Base-by-base conservation (phyloP, 2,329 filamentous ascomycete genomes). In the Colletotrichum somersetense region DNA sequence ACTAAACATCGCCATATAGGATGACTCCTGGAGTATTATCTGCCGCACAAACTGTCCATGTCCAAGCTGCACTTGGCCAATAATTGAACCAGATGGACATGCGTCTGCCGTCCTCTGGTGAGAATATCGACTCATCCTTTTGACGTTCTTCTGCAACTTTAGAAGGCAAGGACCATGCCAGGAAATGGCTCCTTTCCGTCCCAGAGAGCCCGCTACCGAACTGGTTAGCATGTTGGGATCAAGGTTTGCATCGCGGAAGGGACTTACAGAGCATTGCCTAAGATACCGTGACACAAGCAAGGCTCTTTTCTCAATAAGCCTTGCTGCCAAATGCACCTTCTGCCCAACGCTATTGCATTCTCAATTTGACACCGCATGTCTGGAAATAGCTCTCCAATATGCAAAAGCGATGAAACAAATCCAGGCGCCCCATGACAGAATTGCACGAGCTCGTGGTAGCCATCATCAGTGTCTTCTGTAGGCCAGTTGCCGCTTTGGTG, bases 401-500 rank as follows among this genome's bases (percentile, higher is more conserved):
- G 86, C 8, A 86, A 75, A 11, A 93, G 83, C 5, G 89, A 90
- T 38, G 87, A 81, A 12, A 92, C 81, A 33, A 92, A 87, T 0
- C 91, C 91, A 1, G 91, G 89, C 0, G 89, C 89, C 1, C 91
- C 91, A 75, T 93, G 91, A 77, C 91, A 93, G 79, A 91, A 90
- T 76, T 93, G 91, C 7, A 92, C 87, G 4, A 91, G 81, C 53
- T 66, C 55, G 2, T 55, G 35, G n/a, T 46, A 62, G 5, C n/a
- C 26, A 10, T 46, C 30, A 23, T 48, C 48, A 5, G 55, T 44
- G n/a, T 61, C 67, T 55, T 61, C 55, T 6, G 67, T 86, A 0
- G 89, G 89, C 81, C 91, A 93, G 77, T 93, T 93, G 3, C 91
- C 91, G 73, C 86, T 88, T 3, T 86, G 82, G 61, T 84, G 85